These are phyloP conservation scores for Cryphonectria radicalis DNA, from an alignment of 2,329 filamentous ascomycete species.

Conservation along the genomic window DNA sequence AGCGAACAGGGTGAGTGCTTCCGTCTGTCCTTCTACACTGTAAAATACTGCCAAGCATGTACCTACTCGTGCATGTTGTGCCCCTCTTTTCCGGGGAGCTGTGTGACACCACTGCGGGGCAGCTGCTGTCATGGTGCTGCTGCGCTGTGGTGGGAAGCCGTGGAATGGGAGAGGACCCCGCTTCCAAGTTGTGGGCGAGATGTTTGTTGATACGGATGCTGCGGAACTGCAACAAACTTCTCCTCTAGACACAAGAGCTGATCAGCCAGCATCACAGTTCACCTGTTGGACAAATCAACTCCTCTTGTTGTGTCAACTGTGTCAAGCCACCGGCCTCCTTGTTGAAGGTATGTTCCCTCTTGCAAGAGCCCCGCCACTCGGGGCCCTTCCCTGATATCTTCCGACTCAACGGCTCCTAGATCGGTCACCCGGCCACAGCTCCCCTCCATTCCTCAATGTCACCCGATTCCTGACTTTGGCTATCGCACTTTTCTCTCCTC, in stretches of 20 bases:
- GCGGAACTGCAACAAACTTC: not conserved
- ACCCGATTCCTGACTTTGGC: not conserved
- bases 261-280: not conserved
- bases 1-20: not conserved
- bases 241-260: not conserved
- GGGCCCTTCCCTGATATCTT: too few relatives aligned
- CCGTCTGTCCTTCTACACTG: too few relatives aligned
- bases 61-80: not conserved
- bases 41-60: not conserved
- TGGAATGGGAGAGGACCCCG: conserved; percentile 28
- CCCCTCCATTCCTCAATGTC: not conserved
- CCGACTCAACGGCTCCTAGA: not conserved
- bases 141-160: conserved; percentile 21
- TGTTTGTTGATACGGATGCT: not conserved
- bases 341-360: not conserved
- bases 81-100: conserved; percentile 8
- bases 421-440: not conserved
- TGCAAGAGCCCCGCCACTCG: not conserved
- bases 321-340: not conserved
- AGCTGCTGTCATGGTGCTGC: not conserved
- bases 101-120: conserved; percentile 23
- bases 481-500: not conserved
- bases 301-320: not conserved
- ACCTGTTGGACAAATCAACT: not conserved
- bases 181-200: conserved; percentile 21